These are phyloP conservation scores for Ustilago esculenta DNA, from an alignment of 1,284 basidiomycete genomes.

Conservation along the genomic window DNA sequence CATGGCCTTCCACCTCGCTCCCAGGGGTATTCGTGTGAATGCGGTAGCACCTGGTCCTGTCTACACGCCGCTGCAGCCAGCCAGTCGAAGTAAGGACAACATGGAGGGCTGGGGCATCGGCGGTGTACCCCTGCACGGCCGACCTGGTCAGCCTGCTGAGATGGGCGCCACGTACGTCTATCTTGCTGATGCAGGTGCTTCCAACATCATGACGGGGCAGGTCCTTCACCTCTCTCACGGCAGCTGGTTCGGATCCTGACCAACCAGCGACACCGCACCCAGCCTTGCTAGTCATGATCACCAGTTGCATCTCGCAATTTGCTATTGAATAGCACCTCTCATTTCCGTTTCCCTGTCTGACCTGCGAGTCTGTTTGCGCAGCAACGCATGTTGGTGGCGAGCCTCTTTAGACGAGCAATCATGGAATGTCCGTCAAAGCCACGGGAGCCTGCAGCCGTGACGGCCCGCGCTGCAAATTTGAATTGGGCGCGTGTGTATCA, in stretches of 20 bases:
- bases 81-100: slow-evolving; percentile 46
- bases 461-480: too few relatives aligned
- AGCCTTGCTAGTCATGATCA: background rate
- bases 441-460: too few relatives aligned
- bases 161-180: slow-evolving; percentile 54
- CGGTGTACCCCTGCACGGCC: slow-evolving; percentile 40
- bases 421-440: too few relatives aligned
- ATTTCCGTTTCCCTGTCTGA: too few relatives aligned
- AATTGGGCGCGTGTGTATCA: too few relatives aligned
- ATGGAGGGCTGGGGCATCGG: slow-evolving; percentile 59
- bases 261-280: background rate
- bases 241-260: slow-evolving; percentile 42
- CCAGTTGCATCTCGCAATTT: too few relatives aligned
- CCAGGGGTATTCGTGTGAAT: slow-evolving; percentile 74
- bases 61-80: slow-evolving; percentile 69
- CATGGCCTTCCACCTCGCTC: slow-evolving; percentile 72
- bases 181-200: slow-evolving; percentile 48
- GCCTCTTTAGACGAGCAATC: too few relatives aligned
- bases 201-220: slow-evolving; percentile 57
- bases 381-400: too few relatives aligned
- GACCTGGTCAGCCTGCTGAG: slow-evolving; percentile 55
- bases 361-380: too few relatives aligned
- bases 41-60: slow-evolving; percentile 72
- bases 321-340: too few relatives aligned
- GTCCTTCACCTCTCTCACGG: slow-evolving; percentile 52